Evolutionary conservation across 345 rosid species (phyloP).

Genomic region (Garcia nutans): DNA sequence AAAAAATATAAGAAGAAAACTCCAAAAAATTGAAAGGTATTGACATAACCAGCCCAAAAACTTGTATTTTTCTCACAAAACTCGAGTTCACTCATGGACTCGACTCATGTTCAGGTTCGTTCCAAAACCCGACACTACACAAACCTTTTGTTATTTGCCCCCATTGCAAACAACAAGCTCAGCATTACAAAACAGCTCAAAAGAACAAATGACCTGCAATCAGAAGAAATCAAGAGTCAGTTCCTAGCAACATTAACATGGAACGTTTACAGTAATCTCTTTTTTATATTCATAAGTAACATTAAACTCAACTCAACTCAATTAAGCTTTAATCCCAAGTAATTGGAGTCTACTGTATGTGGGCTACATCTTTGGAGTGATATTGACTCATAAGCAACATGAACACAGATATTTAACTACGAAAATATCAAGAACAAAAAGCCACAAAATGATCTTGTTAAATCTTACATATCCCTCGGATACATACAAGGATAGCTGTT

Average conservation of each 20-base stretch:
- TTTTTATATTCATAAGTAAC: background rate
- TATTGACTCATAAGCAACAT: background rate
- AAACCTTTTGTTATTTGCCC: conserved; percentile 28
- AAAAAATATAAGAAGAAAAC: background rate
- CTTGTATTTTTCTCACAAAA: background rate
- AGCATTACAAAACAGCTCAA: background rate
- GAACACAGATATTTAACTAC: no score
- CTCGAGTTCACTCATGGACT: conserved; percentile 14
- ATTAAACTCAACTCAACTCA: no score
- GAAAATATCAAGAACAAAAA: background rate
- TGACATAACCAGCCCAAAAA: conserved; percentile 5
- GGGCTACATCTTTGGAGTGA: no score
- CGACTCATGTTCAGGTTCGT: background rate
- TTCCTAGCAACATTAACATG: background rate
- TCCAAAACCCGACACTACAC: conserved; percentile 10
- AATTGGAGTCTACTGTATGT: no score
- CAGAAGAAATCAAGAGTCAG: conserved; percentile 7
- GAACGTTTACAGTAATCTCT: background rate
- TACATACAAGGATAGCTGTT: background rate
- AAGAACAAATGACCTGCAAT: conserved; percentile 32
- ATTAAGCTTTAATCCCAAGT: no score
- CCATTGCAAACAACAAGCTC: conserved; percentile 31
- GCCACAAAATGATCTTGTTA: background rate
- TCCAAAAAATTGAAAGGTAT: background rate
- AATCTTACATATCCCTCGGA: background rate